Percentiles rank a stretch among this genome's conserved stretches.
phyloP scores from a whole-genome alignment of 2,329 filamentous ascomycete genomes.

The Chaetomium sp. region DNA sequence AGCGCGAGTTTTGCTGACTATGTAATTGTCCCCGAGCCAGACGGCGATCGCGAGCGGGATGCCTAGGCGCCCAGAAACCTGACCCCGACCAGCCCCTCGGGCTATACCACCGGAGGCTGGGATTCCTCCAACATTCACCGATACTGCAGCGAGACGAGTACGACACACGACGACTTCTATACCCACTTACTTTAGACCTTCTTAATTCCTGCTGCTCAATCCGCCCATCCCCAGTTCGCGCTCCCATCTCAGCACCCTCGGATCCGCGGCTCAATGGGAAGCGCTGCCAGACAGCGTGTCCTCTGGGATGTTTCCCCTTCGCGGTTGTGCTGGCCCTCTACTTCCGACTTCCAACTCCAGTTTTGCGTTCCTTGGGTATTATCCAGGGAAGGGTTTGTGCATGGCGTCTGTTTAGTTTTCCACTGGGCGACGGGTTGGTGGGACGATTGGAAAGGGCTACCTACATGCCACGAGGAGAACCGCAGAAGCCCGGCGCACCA shows the following conservation, averaged over 20 bases:
- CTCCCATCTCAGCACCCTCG: background rate
- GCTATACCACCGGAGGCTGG: slow-evolving; percentile 12
- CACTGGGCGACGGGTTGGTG: background rate
- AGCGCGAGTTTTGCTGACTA: slow-evolving; percentile 47
- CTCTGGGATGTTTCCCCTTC: background rate
- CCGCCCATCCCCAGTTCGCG: background rate
- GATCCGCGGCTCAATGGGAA: background rate
- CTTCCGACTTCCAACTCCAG: background rate
- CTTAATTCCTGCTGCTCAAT: slow-evolving; percentile 11
- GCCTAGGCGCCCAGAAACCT: slow-evolving; percentile 32
- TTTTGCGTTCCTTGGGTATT: background rate
- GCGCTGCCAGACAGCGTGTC: background rate
- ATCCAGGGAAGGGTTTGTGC: background rate
- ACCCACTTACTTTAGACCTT: slow-evolving; percentile 20
- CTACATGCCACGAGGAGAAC: too few relatives aligned
- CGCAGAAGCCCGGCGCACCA: background rate
- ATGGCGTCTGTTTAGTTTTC: background rate
- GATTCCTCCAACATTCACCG: slow-evolving; percentile 10
- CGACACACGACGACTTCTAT: slow-evolving; percentile 21
- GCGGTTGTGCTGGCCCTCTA: background rate
- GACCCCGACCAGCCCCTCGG: background rate
- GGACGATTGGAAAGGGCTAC: background rate
- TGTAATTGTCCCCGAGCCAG: slow-evolving; percentile 45
- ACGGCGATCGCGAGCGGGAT: slow-evolving; percentile 48
- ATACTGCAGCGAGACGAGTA: slow-evolving; percentile 8